Evolutionary conservation across 2,329 filamentous ascomycete species (phyloP), one percentile per base, ranked within the genome.

Genomic region (Fusarium piperis): DNA sequence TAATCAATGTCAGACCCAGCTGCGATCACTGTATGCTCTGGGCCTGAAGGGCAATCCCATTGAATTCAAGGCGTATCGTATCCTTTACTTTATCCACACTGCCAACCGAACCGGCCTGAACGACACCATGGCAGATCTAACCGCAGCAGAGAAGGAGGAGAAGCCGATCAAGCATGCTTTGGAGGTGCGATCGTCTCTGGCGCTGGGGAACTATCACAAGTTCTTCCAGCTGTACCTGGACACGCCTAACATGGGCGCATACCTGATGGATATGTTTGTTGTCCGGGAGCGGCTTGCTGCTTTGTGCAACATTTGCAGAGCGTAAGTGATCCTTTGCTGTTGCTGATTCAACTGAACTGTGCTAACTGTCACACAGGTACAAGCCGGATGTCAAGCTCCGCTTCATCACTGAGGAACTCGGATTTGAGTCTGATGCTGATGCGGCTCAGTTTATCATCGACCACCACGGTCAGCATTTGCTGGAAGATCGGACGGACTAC

Each of bases 1-100:
- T 96, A 99, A 99, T 87, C 96, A 99, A 89, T 99, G 96, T 84
- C 96, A 99, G 87, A 98, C 96, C 78, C 96, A 99, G 85, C 88
- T 99, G 80, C 94, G 94, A 83, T 94, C 93, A 74, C 86, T 99
- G 78, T 98, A 99, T 84, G 90, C 90, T 81, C 90, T 94, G 85
- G 93, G 93, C 75, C 86, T 97, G 81, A 94, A 94, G 79, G 96
- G 95, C 78, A 94, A 95, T 82, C 91, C 93, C 79, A 91, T 93
- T 85, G 96, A 99, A 84, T 99, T 99, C 85, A 96, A 96, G 89
- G 96, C 95, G 73, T 99, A 99, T 87, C 95, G 96, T 89, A 98
- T 99, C 84, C 88, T 99, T 81, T 99, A 99, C 89, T 97, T 97
- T 86, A 96, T 99, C 84, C 95, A 98, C 83, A 98, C 96, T 78